Percentiles rank a stretch among this genome's conserved stretches.
Conservation (phyloP, 177 flowering plant genomes). For the Vitis hybrid region DNA sequence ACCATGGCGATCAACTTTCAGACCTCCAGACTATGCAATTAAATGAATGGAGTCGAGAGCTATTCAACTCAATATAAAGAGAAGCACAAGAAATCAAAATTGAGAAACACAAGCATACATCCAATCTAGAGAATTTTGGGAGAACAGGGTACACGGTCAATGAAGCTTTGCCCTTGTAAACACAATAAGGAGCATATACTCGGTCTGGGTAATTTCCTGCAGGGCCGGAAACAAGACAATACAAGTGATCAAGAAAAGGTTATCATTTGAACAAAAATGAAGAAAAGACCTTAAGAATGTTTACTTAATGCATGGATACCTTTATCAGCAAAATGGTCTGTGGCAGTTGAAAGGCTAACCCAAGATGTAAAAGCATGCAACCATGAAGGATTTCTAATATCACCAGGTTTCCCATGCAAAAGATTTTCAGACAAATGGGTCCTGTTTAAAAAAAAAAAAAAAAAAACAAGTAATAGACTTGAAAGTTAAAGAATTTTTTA, state of each 20-base stretch:
- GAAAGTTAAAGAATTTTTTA: too few relatives aligned
- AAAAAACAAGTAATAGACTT: not conserved
- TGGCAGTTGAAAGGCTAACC: conserved; percentile 35
- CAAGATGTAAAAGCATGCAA: conserved; percentile 15
- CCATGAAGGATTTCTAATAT: conserved; percentile 12
- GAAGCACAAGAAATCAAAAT: not conserved
- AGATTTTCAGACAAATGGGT: conserved; percentile 10
- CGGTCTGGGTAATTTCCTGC: conserved; percentile 25
- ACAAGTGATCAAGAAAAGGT: not conserved
- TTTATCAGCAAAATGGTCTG: conserved; percentile 13
- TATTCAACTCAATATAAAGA: not conserved
- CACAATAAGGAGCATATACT: conserved; percentile 48
- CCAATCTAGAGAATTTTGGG: conserved; percentile 53
- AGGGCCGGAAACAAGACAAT: not conserved
- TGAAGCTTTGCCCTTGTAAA: conserved; percentile 90
- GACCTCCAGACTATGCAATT: conserved; percentile 45
- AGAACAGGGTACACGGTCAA: conserved; percentile 52
- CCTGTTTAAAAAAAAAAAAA: conserved; percentile 21
- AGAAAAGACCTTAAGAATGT: not conserved
- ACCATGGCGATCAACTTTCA: conserved; percentile 57
- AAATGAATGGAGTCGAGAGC: not conserved
- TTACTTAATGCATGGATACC: conserved; percentile 22
- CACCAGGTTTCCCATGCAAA: conserved; percentile 9
- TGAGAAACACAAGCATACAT: conserved; percentile 35
- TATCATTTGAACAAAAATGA: not conserved